phyloP scores from a whole-genome alignment of 2,329 filamentous ascomycete genomes.

The Orbilia brochopaga region DNA sequence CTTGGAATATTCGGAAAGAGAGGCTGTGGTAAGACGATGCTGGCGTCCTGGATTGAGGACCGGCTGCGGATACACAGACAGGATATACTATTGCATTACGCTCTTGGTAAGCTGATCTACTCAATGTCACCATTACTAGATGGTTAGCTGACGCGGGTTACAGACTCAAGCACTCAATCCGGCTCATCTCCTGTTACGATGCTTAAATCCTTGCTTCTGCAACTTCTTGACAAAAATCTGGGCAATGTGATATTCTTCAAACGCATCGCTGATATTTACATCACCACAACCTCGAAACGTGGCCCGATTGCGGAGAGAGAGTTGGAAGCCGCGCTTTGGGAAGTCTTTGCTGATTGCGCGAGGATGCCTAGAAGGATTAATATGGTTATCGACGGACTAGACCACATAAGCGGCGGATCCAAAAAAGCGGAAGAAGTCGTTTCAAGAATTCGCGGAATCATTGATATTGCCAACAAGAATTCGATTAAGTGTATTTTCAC shows the following conservation, averaged over 20 bases:
- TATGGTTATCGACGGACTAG: constrained; percentile 36
- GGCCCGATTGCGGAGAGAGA: neutral
- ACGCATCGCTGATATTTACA: constrained; percentile 31
- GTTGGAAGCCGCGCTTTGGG: constrained; percentile 31
- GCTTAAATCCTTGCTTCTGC: constrained; percentile 25
- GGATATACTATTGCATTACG: constrained; percentile 34
- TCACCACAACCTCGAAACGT: constrained; percentile 12
- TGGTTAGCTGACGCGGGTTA: constrained; percentile 1
- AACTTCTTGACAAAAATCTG: constrained; percentile 31
- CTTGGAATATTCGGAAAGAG: constrained; percentile 25
- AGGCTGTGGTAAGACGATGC: constrained; percentile 35
- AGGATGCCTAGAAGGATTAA: constrained; percentile 28
- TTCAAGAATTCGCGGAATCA: constrained; percentile 25
- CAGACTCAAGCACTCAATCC: constrained; percentile 6
- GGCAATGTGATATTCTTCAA: constrained; percentile 38
- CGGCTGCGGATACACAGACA: constrained; percentile 30
- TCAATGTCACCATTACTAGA: neutral
- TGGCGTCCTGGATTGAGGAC: constrained; percentile 34
- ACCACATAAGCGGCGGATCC: constrained; percentile 21
- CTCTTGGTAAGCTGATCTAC: constrained; percentile 18
- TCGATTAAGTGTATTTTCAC: constrained; percentile 37
- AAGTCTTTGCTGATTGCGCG: constrained; percentile 27
- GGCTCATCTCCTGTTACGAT: constrained; percentile 26
- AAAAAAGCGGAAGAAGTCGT: constrained; percentile 32
- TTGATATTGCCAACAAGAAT: constrained; percentile 26